Conservation (phyloP, 208 protist genomes). For the Trichomonas tenax region DNA sequence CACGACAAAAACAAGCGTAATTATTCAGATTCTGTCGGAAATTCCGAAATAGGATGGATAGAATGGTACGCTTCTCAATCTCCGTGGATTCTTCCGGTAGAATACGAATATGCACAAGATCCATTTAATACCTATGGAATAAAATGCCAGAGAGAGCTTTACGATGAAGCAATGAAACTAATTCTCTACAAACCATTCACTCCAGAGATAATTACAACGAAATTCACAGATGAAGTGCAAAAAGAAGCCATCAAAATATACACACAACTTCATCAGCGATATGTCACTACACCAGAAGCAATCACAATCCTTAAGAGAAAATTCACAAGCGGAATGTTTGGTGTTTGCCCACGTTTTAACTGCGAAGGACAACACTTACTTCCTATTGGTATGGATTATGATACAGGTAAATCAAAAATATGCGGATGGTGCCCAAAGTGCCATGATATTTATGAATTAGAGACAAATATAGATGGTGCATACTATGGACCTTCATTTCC, state of each 20-base stretch:
- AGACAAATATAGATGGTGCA: not conserved
- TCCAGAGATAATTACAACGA: not conserved
- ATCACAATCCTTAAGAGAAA: not conserved
- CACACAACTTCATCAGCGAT: not conserved
- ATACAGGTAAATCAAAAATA: not conserved
- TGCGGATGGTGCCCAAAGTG: not conserved
- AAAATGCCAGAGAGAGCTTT: not conserved
- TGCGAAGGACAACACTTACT: not conserved
- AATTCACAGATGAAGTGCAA: not conserved
- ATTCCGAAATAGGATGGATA: not conserved
- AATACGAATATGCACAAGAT: not conserved
- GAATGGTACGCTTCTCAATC: not conserved
- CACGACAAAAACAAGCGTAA: not conserved
- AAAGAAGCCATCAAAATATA: not conserved
- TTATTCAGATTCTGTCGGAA: not conserved
- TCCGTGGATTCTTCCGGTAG: not conserved
- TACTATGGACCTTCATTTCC: not conserved
- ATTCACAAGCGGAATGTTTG: not conserved
- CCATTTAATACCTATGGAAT: not conserved
- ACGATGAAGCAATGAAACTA: not conserved
- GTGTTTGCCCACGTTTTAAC: not conserved
- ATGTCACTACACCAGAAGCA: not conserved
- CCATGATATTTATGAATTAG: not conserved
- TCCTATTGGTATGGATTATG: not conserved
- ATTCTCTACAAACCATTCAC: not conserved